Percentiles rank a stretch among this genome's conserved stretches.
These are phyloP conservation scores for Cynara cardunculus DNA, from an alignment of 129 eudicot species.

Conservation along the genomic window DNA sequence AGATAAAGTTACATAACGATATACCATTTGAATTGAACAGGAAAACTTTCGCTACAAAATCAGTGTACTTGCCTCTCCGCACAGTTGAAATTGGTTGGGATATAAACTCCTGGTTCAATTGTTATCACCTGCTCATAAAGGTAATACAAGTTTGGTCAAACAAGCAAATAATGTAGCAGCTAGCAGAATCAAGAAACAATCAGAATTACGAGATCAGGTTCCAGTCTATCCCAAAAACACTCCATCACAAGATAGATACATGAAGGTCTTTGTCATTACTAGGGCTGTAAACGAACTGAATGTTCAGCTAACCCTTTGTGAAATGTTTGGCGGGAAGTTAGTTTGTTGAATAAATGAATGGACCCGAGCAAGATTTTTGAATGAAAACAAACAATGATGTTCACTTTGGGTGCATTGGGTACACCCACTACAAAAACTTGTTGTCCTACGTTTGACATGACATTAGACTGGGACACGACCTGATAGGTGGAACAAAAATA, in stretches of 20 bases:
- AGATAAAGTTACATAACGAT: not conserved
- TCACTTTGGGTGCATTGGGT: no score
- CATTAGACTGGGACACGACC: no score
- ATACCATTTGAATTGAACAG: not conserved
- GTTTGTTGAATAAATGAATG: no score
- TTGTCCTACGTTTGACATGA: no score
- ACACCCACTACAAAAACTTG: no score
- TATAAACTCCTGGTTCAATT: slow-evolving; percentile 94
- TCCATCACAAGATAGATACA: not conserved
- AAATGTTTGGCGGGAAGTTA: not conserved
- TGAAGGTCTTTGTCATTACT: not conserved
- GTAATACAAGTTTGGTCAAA: slow-evolving; percentile 1
- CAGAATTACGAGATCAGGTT: not conserved
- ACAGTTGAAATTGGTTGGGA: slow-evolving; percentile 54
- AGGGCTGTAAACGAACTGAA: no score
- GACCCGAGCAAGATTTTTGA: no score
- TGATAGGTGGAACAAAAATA: no score
- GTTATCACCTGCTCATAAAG: slow-evolving; percentile 68
- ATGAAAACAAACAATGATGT: no score
- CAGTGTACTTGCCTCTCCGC: slow-evolving; percentile 53
- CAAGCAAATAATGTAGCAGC: not conserved
- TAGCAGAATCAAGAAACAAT: not conserved
- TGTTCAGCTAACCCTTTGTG: not conserved
- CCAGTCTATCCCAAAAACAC: not conserved
- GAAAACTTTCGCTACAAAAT: slow-evolving; percentile 1